These are phyloP conservation scores for Rhodotorula sp. DNA, from an alignment of 1,284 basidiomycete genomes.

Conservation along the genomic window DNA sequence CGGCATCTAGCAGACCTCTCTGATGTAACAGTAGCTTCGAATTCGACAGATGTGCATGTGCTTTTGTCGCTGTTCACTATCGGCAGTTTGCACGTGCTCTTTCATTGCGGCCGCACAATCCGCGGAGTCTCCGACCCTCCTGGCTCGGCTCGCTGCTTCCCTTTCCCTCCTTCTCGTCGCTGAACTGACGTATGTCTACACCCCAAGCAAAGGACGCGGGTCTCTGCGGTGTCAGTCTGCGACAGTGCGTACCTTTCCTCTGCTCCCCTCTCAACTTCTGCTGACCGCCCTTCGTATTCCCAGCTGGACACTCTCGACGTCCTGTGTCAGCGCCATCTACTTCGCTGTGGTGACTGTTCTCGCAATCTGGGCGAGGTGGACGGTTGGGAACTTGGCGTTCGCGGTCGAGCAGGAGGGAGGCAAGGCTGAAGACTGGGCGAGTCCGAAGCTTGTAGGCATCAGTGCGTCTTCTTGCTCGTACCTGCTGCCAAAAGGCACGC, in stretches of 20 bases:
- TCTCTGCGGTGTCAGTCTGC: not conserved
- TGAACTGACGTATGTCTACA: not conserved
- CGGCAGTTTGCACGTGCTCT: not conserved
- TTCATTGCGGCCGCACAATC: not conserved
- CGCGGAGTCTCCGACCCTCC: not conserved
- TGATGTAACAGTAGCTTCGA: not conserved
- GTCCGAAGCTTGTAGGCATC: not conserved
- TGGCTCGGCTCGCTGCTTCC: not conserved
- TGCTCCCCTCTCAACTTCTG: no score
- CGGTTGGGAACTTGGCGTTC: not conserved
- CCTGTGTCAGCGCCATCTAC: not conserved
- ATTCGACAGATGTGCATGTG: not conserved
- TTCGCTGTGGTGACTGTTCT: not conserved
- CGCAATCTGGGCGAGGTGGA: not conserved
- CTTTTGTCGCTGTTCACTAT: not conserved
- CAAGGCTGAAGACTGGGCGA: not conserved
- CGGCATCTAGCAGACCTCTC: no score
- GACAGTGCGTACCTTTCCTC: not conserved
- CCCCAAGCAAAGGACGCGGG: not conserved
- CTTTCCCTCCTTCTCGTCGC: not conserved
- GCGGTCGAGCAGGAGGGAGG: conserved; percentile 1
- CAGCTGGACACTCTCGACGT: not conserved
- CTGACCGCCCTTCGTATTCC: not conserved
- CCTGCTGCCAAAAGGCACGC: no score
- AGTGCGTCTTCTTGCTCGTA: not conserved